Conservation (phyloP, 805 yeast genomes). For the Alloascoidea africana region DNA sequence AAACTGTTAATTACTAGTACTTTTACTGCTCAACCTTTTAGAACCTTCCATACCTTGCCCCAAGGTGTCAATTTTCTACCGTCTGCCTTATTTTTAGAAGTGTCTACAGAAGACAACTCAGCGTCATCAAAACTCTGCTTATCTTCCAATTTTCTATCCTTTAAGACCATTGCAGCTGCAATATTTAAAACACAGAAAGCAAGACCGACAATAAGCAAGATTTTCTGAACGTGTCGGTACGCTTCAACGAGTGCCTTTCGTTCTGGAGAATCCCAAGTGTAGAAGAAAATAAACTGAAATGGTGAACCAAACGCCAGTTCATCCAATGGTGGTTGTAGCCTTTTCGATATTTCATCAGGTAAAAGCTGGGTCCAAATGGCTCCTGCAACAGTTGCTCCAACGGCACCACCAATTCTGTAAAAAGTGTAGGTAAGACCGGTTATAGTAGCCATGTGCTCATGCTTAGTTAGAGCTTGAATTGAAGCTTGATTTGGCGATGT, state of each 20-base stretch:
- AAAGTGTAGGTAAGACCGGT: slow-evolving; percentile 31
- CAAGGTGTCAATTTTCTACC: too few species aligned
- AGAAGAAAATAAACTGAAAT: slow-evolving; percentile 22
- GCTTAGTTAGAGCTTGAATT: slow-evolving; percentile 32
- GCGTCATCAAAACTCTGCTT: too few species aligned
- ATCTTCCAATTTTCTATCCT: too few species aligned
- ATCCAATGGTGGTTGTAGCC: slow-evolving; percentile 20
- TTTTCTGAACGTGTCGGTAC: slow-evolving; percentile 35
- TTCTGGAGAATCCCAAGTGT: slow-evolving; percentile 43
- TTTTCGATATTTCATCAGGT: slow-evolving; percentile 21
- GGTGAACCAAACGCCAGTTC: slow-evolving; percentile 30
- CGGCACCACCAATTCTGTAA: slow-evolving; percentile 36
- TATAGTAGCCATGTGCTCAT: slow-evolving; percentile 39
- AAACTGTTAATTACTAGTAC: too few species aligned
- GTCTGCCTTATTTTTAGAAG: too few species aligned
- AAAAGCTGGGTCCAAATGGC: slow-evolving; percentile 42
- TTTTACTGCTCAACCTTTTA: too few species aligned
- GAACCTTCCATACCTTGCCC: too few species aligned
- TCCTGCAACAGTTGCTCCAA: slow-evolving; percentile 38
- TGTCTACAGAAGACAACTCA: too few species aligned
- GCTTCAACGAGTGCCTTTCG: slow-evolving; percentile 34
- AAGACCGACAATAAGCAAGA: slow-evolving; percentile 32
- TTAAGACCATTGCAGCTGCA: too few species aligned
- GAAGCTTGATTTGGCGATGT: slow-evolving; percentile 37
- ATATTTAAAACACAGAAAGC: slow-evolving; percentile 34